Evolutionary conservation across 2,329 filamentous ascomycete species (phyloP), one percentile per base, ranked within the genome.

Genomic region (Sporothrix brasiliensis): DNA sequence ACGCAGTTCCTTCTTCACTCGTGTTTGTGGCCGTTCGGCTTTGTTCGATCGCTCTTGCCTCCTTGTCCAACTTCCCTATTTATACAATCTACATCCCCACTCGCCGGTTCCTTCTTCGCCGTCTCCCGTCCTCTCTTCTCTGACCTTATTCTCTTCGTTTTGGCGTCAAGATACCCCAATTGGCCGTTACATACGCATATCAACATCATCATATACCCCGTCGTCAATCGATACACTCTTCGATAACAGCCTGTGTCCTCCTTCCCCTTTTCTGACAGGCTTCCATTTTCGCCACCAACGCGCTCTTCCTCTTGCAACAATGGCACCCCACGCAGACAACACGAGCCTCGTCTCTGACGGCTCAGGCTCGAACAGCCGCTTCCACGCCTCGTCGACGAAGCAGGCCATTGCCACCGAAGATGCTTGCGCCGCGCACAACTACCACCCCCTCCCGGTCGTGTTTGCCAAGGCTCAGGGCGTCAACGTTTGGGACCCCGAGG

Each of bases 401-500:
- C 85, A 87, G 76, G 94, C 95, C 76, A 96, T 97, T 79, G 83
- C 89, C 68, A 83, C 89, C 68, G 95, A 99, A 83, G 85, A 92
- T 77, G 85, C 92, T 79, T 94, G 88, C 80, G 95, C 95, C 66
- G 95, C 95, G 65, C 95, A 99, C 88, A 99, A 99, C 85, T 99
- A 99, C 86, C 94, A 98, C 81, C 95, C 95, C 19, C 88, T 99
- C 2, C 95, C 95, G 53, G 90, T 99, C 72, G 95, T 97, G 78
- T 97, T 98, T 81, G 86, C 94, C 70, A 88, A 89, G 74, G 95
- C 93, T 54, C 87, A 90, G 76, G 95, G 94, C 65, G 91, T 91
- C 78, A 90, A 91, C 72, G 95, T 98, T 71, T 99, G 95, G 94
- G 95, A 99, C 79, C 95, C 95, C 21, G 95, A 99, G 84, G 93